Base-by-base conservation (phyloP, 805 yeast species). In the Myxozyma neglecta region DNA sequence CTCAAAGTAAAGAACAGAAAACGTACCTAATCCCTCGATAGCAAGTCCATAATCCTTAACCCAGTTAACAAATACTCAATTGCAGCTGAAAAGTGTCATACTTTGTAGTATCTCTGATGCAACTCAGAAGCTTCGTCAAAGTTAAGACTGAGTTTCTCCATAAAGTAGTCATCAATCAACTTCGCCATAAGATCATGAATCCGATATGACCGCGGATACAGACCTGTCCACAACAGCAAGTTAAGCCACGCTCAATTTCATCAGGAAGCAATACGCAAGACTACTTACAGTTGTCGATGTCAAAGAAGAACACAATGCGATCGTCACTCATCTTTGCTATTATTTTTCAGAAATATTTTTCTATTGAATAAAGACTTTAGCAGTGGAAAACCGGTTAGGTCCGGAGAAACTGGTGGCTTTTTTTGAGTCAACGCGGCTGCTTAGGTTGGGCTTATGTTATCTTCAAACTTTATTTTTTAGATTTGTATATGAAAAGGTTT, bases 161-260 rank as follows among this genome's bases (percentile, higher is more conserved):
- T 87, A 77, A 94, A 90, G 75, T 88, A 93, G 51, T 86, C 77
- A 67, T 89, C 93, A 68, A 94, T 93, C 63, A 85, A 86, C 16
- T 83, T 85, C 70, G 88, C 96, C 97, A 93, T 93, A 74, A 90
- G 72, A 68, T 88, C 94, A 70, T 88, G 96, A 69, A 93, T 88
- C 72, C 81, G 80, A 29, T 89, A 82, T 1, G 90, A 85, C 60
- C 91, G 78, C 56, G 83, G 81, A 75, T 93, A 93, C 36, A 93
- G 80, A 40, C 73, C 73, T 71, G 57, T 34, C 34, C 13, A 24
- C 29, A 24, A 24, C 18, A 39, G 34, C 18, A 39, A 37, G 42
- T 39, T 39, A 13, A 6, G 6, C 13, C 42, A 39, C 3, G 13
- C 1, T 34, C 8, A 2, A 32, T 9, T 3, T 9, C 4, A 48